Evolutionary conservation across 306 rosid species (phyloP).

Genomic region (Pueraria montana): DNA sequence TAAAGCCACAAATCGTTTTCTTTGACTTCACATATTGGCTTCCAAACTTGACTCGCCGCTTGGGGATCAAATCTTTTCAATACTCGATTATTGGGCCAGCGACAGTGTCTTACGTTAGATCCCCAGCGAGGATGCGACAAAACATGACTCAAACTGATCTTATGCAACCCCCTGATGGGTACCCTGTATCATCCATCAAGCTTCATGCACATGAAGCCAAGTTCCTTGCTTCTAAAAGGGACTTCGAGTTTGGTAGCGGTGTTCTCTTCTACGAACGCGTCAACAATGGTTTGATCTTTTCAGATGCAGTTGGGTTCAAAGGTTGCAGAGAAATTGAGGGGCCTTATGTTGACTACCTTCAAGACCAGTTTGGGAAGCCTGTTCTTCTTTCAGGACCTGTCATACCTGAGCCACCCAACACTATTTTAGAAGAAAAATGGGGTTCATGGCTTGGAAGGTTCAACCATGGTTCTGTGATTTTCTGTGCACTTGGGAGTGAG

Average conservation of each 20-base stretch:
- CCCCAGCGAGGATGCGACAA: neutral
- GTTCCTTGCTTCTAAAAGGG: neutral
- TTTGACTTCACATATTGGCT: constrained; percentile 50
- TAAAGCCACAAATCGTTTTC: constrained; percentile 49
- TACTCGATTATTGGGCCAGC: constrained; percentile 1
- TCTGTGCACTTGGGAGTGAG: constrained; percentile 52
- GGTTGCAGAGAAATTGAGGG: constrained; percentile 54
- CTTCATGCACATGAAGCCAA: constrained; percentile 43
- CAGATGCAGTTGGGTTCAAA: constrained; percentile 56
- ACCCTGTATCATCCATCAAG: constrained; percentile 39
- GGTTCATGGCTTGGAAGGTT: constrained; percentile 40
- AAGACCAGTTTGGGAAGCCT: constrained; percentile 22
- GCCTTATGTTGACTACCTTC: constrained; percentile 42
- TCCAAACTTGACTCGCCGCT: constrained; percentile 37
- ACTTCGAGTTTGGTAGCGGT: constrained; percentile 44
- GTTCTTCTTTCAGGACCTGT: constrained; percentile 52
- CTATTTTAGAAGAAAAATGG: constrained; percentile 43
- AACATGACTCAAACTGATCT: constrained; percentile 30
- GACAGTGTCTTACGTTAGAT: neutral
- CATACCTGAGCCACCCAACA: constrained; percentile 38
- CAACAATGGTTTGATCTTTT: neutral
- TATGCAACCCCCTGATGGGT: constrained; percentile 42
- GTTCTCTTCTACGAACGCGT: constrained; percentile 35
- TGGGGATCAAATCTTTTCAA: constrained; percentile 43
- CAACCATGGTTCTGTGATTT: constrained; percentile 33